Percentiles rank a stretch among this genome's conserved stretches.
Conservation (phyloP, 495 filamentous ascomycete genomes). For the Hypoxylon lienhwacheense region DNA sequence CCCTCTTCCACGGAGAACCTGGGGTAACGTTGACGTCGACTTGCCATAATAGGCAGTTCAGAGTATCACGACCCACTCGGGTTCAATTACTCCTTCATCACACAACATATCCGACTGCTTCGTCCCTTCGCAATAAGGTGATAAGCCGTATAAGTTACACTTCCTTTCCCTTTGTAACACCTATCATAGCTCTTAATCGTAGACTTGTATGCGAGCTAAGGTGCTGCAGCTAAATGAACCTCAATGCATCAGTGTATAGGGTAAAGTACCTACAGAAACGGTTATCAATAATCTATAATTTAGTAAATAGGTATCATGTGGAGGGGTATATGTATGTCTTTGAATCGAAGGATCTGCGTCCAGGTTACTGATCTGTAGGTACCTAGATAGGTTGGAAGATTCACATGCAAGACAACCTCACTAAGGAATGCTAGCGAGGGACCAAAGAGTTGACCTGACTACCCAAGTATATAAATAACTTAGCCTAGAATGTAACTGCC, state of each 20-base stretch:
- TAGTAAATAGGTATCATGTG: too few relatives aligned
- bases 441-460: background rate
- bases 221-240: background rate
- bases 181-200: too few relatives aligned
- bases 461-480: too few relatives aligned
- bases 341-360: conserved; percentile 3
- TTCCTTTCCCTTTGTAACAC: background rate
- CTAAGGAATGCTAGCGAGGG: conserved; percentile 27
- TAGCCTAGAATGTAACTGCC: conserved; percentile 23
- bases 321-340: too few relatives aligned
- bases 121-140: background rate
- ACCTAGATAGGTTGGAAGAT: background rate
- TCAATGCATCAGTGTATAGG: too few relatives aligned
- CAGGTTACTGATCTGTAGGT: background rate
- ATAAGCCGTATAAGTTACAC: too few relatives aligned
- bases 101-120: conserved; percentile 2
- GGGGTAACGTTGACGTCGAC: conserved; percentile 34
- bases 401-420: conserved; percentile 17
- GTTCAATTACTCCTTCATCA: conserved; percentile 2
- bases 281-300: too few relatives aligned
- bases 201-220: too few relatives aligned
- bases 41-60: conserved; percentile 29
- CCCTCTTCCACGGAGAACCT: conserved; percentile 12
- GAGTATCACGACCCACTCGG: conserved; percentile 10
- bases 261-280: too few relatives aligned